Base-by-base conservation (phyloP, 768 basidiomycete genomes). In the Termitomyces sp. region DNA sequence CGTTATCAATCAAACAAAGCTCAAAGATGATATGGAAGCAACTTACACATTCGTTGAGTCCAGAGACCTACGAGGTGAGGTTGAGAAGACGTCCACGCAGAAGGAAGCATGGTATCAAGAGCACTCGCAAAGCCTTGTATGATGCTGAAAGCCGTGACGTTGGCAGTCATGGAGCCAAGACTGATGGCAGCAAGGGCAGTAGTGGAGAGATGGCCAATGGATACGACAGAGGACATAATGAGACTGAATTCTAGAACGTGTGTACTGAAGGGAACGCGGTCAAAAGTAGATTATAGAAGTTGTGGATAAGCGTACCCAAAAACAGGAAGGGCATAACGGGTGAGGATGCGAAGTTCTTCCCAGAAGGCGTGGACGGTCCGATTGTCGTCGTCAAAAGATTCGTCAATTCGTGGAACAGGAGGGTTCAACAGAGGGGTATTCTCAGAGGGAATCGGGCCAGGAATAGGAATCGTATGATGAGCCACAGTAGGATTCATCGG, bases 41-140 rank as follows among this genome's bases (percentile, higher is more conserved):
- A 77, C 87, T 47, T 63, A 89, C 89, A 75, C 90, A 93, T 94
- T 63, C 95, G 78, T 70, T 95, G 93, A 11, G 89, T 73, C 95
- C 95, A 96, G 8, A 96, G 78, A 6, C 95, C 95, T 12, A 98
- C 92, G 12, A 93, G 78, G 16, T 87, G 75, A 0, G 95, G 96
- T 33, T 88, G 85, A 1, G 86, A 68, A 4, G 93, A 94, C 0
- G 97, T 95, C 95, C 92, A 99, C n/a, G 96, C 95, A 42, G 92
- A 85, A 0, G 97, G 96, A 13, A 98, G 84, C 67, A 99, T 82
- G 0, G 95, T 95, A 70, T 99, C 97, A 20, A 99, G 83, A 0
- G 93, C 87, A 51, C 89, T 91, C 12, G 84, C 76, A 57, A 96
- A 84, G n/a, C 93, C 93, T 63, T 89, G 89, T 9, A 95, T 76